These are phyloP conservation scores for Leccinum uliginosum DNA, from an alignment of 768 basidiomycete genomes.

Conservation along the genomic window DNA sequence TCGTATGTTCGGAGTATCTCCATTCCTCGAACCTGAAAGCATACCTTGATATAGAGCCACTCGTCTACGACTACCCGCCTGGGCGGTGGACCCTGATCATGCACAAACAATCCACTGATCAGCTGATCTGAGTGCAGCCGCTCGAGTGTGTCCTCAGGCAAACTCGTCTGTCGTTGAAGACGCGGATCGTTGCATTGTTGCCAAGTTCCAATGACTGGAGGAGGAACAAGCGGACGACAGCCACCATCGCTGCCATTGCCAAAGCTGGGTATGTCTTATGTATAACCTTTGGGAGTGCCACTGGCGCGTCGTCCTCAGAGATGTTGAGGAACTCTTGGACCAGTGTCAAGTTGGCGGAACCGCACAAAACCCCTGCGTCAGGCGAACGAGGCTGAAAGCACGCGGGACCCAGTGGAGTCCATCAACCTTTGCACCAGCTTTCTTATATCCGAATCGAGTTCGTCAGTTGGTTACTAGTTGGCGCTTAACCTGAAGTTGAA, in stretches of 20 bases:
- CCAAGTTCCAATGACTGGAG: conserved; percentile 49
- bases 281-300: conserved; percentile 51
- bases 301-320: conserved; percentile 62
- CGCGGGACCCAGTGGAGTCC: conserved; percentile 29
- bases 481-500: not conserved
- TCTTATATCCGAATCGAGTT: conserved; percentile 44
- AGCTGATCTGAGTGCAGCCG: conserved; percentile 41
- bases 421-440: not conserved
- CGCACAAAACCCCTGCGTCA: too few species aligned
- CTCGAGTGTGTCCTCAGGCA: conserved; percentile 46
- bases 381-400: not conserved
- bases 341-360: conserved; percentile 37
- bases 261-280: conserved; percentile 56
- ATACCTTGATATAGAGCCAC: conserved; percentile 66
- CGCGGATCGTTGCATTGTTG: conserved; percentile 46
- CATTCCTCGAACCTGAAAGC: not conserved
- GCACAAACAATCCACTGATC: conserved; percentile 52
- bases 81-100: conserved; percentile 43
- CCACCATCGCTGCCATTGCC: conserved; percentile 46
- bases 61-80: conserved; percentile 25
- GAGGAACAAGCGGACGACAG: conserved; percentile 51
- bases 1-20: not conserved
- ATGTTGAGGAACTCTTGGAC: conserved; percentile 67
- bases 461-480: not conserved
- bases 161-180: conserved; percentile 52